phyloP scores from a whole-genome alignment of 2,329 filamentous ascomycete genomes.

The Aspergillus puulaauensis region DNA sequence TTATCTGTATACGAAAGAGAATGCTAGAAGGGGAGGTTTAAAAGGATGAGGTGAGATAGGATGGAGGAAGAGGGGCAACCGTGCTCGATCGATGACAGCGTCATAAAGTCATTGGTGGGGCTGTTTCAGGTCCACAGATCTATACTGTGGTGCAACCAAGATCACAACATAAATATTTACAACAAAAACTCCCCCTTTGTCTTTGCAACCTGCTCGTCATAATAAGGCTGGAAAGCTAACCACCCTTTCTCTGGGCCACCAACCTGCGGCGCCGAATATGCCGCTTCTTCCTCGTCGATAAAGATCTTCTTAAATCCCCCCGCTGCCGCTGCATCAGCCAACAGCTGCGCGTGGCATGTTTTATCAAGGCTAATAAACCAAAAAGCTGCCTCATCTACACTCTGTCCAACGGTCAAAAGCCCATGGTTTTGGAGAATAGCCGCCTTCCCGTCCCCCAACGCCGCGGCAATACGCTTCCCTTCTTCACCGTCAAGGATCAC shows the following conservation, averaged over 20 bases:
- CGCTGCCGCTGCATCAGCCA: constrained; percentile 65
- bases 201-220: constrained; percentile 13
- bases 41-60: neutral
- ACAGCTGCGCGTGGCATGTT: constrained; percentile 66
- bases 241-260: constrained; percentile 13
- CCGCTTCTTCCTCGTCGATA: constrained; percentile 56
- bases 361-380: constrained; percentile 68
- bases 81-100: neutral
- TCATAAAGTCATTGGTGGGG: neutral
- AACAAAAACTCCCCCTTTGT: constrained; percentile 8
- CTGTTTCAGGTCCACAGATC: neutral
- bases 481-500: constrained; percentile 62
- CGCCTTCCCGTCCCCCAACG: constrained; percentile 62
- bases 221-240: constrained; percentile 17
- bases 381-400: constrained; percentile 73
- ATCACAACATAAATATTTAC: neutral
- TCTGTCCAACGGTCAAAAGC: constrained; percentile 66
- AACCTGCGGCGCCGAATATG: constrained; percentile 9
- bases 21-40: neutral
- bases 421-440: constrained; percentile 72
- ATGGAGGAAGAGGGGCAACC: neutral
- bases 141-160: neutral
- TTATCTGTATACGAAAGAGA: neutral
- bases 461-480: constrained; percentile 61
- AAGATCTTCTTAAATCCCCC: constrained; percentile 52